Evolutionary conservation across 2,329 filamentous ascomycete species (phyloP), one percentile per base, ranked within the genome.

Genomic region (Hypoxylon sp.): DNA sequence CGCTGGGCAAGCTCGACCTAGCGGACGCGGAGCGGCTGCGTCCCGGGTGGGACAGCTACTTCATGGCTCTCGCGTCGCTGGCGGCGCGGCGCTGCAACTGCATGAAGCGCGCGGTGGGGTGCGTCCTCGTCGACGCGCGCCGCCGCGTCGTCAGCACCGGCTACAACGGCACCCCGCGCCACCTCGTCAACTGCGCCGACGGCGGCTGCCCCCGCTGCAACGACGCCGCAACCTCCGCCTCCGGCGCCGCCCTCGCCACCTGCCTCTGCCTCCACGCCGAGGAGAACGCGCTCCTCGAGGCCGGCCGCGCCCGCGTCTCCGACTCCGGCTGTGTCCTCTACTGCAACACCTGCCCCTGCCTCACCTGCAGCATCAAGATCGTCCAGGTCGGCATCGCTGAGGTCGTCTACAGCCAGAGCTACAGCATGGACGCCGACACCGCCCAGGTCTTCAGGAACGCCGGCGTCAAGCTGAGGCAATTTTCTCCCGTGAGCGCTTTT

Each of bases 321-420:
- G 89, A 91, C 52, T n/a, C n/a, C n/a, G 90, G 88, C 3, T 86
- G 90, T 31, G 90, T 92, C 46, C 79, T 99, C 21, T 99, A 97
- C 77, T 97, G 93, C 75, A 91, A 97, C 72, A 97, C 93, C 66
- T 99, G 95, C 75, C 95, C 95, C 3, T 99, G 95, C 73, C 80
- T 99, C 74, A 99, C 95, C 2, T 99, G 95, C 76, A 97, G 92
- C 69, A 96, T 99, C 79, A 99, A 99, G 79, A 98, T 99, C 70
- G 91, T 92, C 18, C 95, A 99, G 78, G 92, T 98, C 6, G 95
- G 95, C 15, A 97, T 99, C 65, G 87, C 85, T 37, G 95, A 99
- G 79, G 95, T 99, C 11, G 93, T 99, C 11, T 99, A 97, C 70
- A 93, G 87, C 64, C 89, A 96, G 72, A 87, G 90, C 21, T 99